Percentiles rank a stretch among this genome's conserved stretches.
Evolutionary conservation across 2,329 filamentous ascomycete species (phyloP).

Genomic region (Exophiala phaeomuriformis): DNA sequence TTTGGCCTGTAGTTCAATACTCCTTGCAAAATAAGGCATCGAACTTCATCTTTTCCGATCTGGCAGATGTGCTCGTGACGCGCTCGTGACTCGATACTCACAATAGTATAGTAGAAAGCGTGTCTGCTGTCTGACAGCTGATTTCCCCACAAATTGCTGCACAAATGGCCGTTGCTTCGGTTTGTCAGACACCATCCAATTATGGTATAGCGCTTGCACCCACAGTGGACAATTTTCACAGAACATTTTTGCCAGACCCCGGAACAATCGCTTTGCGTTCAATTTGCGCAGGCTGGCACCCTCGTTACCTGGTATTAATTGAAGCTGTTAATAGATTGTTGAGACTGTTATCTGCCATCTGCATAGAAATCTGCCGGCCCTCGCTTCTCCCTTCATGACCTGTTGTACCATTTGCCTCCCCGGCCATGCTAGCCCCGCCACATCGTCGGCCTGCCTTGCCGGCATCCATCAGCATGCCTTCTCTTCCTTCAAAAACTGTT

Average conservation of each 20-base stretch:
- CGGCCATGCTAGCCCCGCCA: constrained; percentile 23
- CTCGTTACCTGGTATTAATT: background rate
- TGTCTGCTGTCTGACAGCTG: background rate
- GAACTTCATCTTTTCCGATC: too few species aligned
- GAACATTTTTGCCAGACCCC: constrained; percentile 5
- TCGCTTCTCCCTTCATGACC: constrained; percentile 5
- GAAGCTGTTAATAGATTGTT: background rate
- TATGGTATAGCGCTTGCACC: constrained; percentile 13
- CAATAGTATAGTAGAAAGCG: too few species aligned
- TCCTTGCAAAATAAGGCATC: too few species aligned
- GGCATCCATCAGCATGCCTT: constrained; percentile 13
- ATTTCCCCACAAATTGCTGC: background rate
- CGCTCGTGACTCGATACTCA: too few species aligned
- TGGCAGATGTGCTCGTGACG: background rate
- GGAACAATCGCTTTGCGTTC: background rate
- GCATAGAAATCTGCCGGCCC: background rate
- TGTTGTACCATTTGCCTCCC: constrained; percentile 1
- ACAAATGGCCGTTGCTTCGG: background rate
- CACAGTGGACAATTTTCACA: constrained; percentile 18
- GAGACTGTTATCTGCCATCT: background rate
- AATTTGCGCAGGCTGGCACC: constrained; percentile 1
- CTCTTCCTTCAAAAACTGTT: constrained; percentile 10
- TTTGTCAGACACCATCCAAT: background rate
- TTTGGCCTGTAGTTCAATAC: too few species aligned
- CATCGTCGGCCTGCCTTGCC: constrained; percentile 21